Evolutionary conservation across 495 filamentous ascomycete species (phyloP), one percentile per base, ranked within the genome.

Genomic region (Pyrenopolyporus hunteri): DNA sequence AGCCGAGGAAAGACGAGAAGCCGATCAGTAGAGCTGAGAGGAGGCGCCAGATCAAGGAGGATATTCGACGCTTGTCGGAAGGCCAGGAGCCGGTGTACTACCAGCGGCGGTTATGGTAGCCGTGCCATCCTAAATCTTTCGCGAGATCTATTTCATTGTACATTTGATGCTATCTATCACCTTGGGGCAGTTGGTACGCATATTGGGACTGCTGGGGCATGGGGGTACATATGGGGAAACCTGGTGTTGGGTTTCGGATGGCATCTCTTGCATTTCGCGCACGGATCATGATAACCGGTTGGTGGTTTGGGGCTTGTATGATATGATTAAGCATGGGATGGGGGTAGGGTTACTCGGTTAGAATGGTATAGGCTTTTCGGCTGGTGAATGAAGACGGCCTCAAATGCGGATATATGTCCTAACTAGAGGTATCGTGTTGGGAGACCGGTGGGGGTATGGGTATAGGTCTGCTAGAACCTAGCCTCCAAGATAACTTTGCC

Each of bases 21-120:
- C 67, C 70, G 2, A 44, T 83, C 8, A 82, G 76, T 53, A 63
- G 73, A 50, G 78, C 76, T 1, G 78, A 80, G 62, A 76, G 81
- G 57, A 73, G 81, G 50, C 70, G 66, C 51, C 67, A 70, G 11
- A 83, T 83, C 45, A 80, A 79, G 59, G 79, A 81, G 28, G 77
- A 83, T 57, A 78, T 83, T 9, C 61, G 74, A 56, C 71, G 67
- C 48, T 64, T 76, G 31, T 70, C 78, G 7, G 69, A 76, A 50
- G 74, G 73, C 7, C 66, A 71, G 13, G 55, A 73, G 32, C 71
- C 66, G 17, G 74, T 76, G 7, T 78, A 78, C 32, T 81, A 80
- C 53, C 78, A 78, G 47, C 71, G 79, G 44, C 60, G 79, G 29
- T 60, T 79, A 60, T 80, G 73, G 72, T 83, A 52, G 29, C 22